Evolutionary conservation across 2,329 filamentous ascomycete genomes (phyloP).

Genomic region (Fusarium goolgardi): DNA sequence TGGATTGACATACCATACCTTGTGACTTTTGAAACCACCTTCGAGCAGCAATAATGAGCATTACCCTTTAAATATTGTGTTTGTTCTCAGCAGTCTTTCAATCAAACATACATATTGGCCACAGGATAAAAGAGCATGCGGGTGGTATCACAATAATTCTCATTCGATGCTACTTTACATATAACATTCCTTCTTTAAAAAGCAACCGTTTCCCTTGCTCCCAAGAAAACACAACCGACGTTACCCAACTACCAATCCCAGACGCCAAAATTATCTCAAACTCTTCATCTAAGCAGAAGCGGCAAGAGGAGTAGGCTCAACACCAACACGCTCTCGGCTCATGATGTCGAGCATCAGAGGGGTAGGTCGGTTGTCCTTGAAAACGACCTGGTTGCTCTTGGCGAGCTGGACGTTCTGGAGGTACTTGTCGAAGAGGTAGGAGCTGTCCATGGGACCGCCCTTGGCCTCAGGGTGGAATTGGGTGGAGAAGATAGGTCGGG

Average conservation of each 20-base stretch:
- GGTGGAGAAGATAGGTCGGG: conserved; percentile 95
- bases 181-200: conserved; percentile 7
- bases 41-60: neutral
- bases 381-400: conserved; percentile 83
- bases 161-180: conserved; percentile 8
- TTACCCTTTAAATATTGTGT: neutral
- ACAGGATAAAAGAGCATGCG: neutral
- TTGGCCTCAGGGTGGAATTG: conserved; percentile 99
- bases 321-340: conserved; percentile 93
- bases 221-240: conserved; percentile 23
- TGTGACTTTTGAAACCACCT: neutral
- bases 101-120: neutral
- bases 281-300: conserved; percentile 55
- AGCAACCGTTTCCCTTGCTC: conserved; percentile 25
- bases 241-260: conserved; percentile 31
- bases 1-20: neutral
- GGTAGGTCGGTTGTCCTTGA: conserved; percentile 87
- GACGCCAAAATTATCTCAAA: conserved; percentile 34
- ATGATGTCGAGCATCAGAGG: conserved; percentile 91
- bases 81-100: neutral
- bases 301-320: conserved; percentile 72
- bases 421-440: conserved; percentile 97
- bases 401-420: conserved; percentile 88
- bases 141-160: conserved; percentile 6
- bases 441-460: conserved; percentile 94